phyloP scores from a whole-genome alignment of 768 basidiomycete genomes.

The Dendrothele bispora region DNA sequence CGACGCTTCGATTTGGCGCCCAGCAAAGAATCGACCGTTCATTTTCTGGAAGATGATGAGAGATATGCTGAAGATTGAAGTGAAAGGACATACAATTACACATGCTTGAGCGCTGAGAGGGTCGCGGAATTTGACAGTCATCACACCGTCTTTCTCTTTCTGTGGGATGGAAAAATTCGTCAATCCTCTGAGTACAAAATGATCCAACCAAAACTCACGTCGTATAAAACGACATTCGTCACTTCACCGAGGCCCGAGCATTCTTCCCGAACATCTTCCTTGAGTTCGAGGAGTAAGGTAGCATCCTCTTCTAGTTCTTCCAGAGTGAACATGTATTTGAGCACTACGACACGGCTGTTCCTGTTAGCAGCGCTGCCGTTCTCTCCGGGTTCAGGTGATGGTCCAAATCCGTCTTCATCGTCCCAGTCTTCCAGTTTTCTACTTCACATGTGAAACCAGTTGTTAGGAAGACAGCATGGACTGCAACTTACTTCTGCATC shows the following conservation, averaged over 20 bases:
- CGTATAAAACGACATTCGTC: conserved; percentile 92
- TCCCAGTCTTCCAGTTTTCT: conserved; percentile 96
- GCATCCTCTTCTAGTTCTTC: conserved; percentile 85
- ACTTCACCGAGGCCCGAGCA: conserved; percentile 89
- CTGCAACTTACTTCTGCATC: conserved; percentile 73
- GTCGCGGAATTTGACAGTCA: conserved; percentile 96
- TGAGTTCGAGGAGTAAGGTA: conserved; percentile 84
- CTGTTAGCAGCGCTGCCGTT: conserved; percentile 43
- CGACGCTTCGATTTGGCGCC: conserved; percentile 77
- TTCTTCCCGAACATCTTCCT: conserved; percentile 96
- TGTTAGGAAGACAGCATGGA: neutral
- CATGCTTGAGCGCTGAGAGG: conserved; percentile 93
- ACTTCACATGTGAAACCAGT: conserved; percentile 1
- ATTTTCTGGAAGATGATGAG: conserved; percentile 64
- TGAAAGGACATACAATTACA: conserved; percentile 58
- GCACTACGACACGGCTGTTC: conserved; percentile 80
- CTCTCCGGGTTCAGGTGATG: conserved; percentile 50
- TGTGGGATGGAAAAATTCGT: conserved; percentile 29
- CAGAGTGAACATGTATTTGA: conserved; percentile 94
- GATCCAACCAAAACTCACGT: conserved; percentile 55
- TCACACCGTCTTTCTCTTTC: conserved; percentile 91
- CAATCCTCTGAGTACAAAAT: neutral
- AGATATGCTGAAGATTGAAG: neutral
- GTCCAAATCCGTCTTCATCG: conserved; percentile 90
- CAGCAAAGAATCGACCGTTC: conserved; percentile 90